Base-by-base conservation (phyloP, 1,284 basidiomycete genomes). In the Ustilago bromivora region DNA sequence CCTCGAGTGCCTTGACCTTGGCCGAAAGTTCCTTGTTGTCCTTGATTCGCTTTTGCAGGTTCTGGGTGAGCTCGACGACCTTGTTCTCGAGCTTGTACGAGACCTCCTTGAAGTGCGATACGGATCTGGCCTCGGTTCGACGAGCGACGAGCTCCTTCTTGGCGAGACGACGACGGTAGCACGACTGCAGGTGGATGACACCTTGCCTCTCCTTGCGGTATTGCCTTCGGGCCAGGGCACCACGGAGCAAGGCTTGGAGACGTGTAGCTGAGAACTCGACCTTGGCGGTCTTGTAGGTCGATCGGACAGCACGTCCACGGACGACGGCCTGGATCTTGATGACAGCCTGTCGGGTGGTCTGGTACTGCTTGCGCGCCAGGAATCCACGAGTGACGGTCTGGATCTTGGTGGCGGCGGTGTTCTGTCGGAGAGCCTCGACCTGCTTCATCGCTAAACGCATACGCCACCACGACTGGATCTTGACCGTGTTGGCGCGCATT, bases 1-100 rank as follows among this genome's bases (percentile, higher is more conserved):
- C 90, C 87, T 98, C 94, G 49, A 98, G 89, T 56, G 92, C 91
- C 23, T 88, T 87, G 46, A 99, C 89, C 82, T 92, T 91, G 35
- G 87, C 88, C 76, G 93, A 91, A 46, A 99, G 88, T 71, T 92
- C 92, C 87, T 95, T 96, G 89, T 94, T 96, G 88, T 99, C 96
- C 75, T 91, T 91, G 10, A 92, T 96, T 47, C 96, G 92, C 85
- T 91, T 92, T 87, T 99, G 97, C 17, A 99, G 89, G n/a, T 89
- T 92, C 86, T 99, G 97, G 0, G 97, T 99, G 80, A 99, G 92
- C 86, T 99, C 96, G 69, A 99, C 94, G 56, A 99, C 97, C 88
- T 99, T 99, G 90, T 99, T 99, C 89, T 99, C 97, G 71, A 99
- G 90, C 81, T 91, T 92, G 87, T 98, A 99, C 0, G 97, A 98